phyloP scores from a whole-genome alignment of 2,329 filamentous ascomycete genomes.

The Colletotrichum plurivorum region DNA sequence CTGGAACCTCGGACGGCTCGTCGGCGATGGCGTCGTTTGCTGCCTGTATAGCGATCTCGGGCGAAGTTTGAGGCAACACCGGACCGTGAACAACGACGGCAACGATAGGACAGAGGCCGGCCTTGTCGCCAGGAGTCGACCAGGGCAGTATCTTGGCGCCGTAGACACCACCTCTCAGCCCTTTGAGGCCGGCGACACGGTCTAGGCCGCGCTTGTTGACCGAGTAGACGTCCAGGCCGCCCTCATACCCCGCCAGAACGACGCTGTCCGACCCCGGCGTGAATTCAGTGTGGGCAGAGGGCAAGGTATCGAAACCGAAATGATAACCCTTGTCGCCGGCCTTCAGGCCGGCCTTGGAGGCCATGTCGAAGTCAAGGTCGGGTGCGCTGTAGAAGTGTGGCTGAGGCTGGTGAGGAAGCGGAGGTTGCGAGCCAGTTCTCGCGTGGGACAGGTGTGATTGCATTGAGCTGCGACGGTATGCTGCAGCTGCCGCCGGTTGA shows the following conservation, averaged over 20 bases:
- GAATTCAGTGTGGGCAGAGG: conserved; percentile 52
- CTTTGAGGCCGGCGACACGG: conserved; percentile 78
- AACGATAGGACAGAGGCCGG: conserved; percentile 78
- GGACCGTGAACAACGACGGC: conserved; percentile 87
- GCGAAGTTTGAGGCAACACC: conserved; percentile 61
- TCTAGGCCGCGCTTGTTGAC: conserved; percentile 81
- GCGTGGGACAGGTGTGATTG: conserved; percentile 65
- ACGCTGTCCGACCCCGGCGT: conserved; percentile 70
- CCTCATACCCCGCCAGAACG: conserved; percentile 84
- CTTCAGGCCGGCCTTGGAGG: conserved; percentile 67
- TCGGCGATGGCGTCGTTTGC: conserved; percentile 56
- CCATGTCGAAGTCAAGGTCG: conserved; percentile 80
- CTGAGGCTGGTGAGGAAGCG: conserved; percentile 81
- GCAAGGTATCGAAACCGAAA: conserved; percentile 84
- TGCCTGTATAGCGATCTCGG: conserved; percentile 53
- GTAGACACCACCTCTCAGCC: conserved; percentile 83
- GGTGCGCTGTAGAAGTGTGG: conserved; percentile 83
- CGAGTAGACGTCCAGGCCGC: conserved; percentile 81
- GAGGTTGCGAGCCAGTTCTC: conserved; percentile 67
- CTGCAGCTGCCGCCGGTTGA: conserved; percentile 51
- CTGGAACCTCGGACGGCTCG: conserved; percentile 57
- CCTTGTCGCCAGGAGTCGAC: conserved; percentile 67
- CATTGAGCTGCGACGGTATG: conserved; percentile 62
- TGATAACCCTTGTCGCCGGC: conserved; percentile 81
- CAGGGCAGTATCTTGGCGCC: conserved; percentile 87